Base-by-base conservation (phyloP, 2,329 filamentous ascomycete genomes). In the Lecanosticta acicola region DNA sequence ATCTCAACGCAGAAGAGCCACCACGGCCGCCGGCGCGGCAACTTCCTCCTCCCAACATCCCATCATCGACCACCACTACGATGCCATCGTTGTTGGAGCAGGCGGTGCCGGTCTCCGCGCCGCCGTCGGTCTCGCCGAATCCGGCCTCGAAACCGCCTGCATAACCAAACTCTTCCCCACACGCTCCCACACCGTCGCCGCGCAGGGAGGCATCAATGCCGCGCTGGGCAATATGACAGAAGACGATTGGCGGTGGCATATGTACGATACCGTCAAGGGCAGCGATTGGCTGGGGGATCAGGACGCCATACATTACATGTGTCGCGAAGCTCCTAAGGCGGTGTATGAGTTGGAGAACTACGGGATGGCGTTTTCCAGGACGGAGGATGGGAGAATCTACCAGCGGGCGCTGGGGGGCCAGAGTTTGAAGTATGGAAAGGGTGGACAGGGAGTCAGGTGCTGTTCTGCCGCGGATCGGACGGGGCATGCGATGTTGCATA, bases 31-130 rank as follows among this genome's bases (percentile, higher is more conserved):
- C 20, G 46, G 43, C 43, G 32, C 47, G 17, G 40, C 51, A 7
- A 45, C 52, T 18, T 43, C 53, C 32, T 40, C 49, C 39, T 39
- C 41, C 68, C 89, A 94, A 71, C 95, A 96, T 70, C 84, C 88
- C 39, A 85, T 96, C 59, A 88, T 96, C 82, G 90, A 96, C 68
- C 91, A 97, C 72, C 88, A 96, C 72, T 96, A 95, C 72, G 91
- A 96, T 59, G 68, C 68, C 18, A 68, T 72, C 29, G 69, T 71
- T 11, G 64, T 71, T 16, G 68, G 69, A 35, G 80, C 80, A 50
- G 80, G 80, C 51, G 80, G 80, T 60, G 78, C 80, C 50, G 80
- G 80, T 60, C 69, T 83, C 33, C 73, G 80, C 59, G 79, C 80
- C 41, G 79, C 79, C 48, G 79, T 83, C 57, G 80, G 80, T 56